Conservation (phyloP, 2,329 filamentous ascomycete species). For the Epichloe gansuensis region DNA sequence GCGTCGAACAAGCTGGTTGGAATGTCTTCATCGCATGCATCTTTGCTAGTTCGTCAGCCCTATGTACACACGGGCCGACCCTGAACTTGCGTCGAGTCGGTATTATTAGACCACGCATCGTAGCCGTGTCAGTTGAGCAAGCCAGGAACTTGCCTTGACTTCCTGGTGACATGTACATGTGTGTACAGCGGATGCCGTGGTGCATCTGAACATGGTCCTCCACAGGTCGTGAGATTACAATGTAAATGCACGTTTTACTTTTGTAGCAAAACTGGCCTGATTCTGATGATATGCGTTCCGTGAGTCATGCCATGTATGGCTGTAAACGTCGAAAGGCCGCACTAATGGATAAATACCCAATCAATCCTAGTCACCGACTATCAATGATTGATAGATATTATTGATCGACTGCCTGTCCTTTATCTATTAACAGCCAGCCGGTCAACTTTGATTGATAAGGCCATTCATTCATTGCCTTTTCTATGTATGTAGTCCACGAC, state of each 20-base stretch:
- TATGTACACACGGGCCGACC: conserved; percentile 6
- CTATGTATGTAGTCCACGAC: background rate
- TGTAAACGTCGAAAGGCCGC: too few species aligned
- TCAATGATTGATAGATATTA: too few species aligned
- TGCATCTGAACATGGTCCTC: background rate
- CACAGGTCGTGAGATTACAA: too few species aligned
- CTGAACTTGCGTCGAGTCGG: conserved; percentile 5
- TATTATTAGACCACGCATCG: conserved; percentile 1
- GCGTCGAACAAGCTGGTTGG: conserved; percentile 5
- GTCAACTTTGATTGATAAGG: too few species aligned
- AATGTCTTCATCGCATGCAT: conserved; percentile 7
- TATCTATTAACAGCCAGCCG: too few species aligned
- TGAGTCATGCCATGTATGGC: background rate
- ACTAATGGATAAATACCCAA: too few species aligned
- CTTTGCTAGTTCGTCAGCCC: conserved; percentile 5
- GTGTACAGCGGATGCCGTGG: background rate
- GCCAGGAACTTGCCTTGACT: background rate
- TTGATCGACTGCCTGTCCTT: too few species aligned
- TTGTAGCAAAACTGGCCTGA: background rate
- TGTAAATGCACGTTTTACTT: too few species aligned
- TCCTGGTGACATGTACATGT: background rate
- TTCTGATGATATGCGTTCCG: background rate
- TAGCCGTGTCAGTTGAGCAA: conserved; percentile 2
- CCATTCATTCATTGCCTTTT: background rate
- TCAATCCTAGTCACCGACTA: too few species aligned